Conservation (phyloP, 345 rosid species). For the Nephelium lappaceum region DNA sequence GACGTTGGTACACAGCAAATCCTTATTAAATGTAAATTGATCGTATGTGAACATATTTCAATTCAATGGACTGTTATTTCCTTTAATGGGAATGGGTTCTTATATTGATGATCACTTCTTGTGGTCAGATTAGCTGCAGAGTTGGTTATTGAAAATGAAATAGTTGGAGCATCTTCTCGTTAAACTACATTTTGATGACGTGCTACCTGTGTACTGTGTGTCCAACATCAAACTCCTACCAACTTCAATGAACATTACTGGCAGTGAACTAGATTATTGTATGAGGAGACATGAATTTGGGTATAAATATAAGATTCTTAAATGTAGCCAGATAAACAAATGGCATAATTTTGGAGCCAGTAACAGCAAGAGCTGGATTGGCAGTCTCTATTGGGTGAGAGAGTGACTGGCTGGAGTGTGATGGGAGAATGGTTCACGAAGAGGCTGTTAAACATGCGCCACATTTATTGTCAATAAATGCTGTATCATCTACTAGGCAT, state of each 20-base stretch:
- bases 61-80: background rate
- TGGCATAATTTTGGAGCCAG: background rate
- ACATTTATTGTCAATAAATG: no score
- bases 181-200: no score
- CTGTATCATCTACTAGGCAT: background rate
- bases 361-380: background rate
- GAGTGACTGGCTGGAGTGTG: background rate
- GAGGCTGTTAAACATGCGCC: no score
- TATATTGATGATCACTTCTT: background rate
- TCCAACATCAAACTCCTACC: background rate
- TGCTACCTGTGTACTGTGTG: no score
- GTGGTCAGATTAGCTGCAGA: background rate
- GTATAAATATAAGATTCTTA: no score
- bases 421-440: background rate
- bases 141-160: background rate
- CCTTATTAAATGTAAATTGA: slow-evolving; percentile 3
- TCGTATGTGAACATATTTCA: slow-evolving; percentile 3
- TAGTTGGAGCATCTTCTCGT: no score
- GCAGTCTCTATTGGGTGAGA: background rate
- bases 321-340: background rate
- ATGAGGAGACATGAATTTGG: no score
- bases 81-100: background rate
- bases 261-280: no score
- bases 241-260: no score
- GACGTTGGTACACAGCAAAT: background rate